phyloP scores from a whole-genome alignment of 352 stramenopile genomes.

The Pythium myriotylum region DNA sequence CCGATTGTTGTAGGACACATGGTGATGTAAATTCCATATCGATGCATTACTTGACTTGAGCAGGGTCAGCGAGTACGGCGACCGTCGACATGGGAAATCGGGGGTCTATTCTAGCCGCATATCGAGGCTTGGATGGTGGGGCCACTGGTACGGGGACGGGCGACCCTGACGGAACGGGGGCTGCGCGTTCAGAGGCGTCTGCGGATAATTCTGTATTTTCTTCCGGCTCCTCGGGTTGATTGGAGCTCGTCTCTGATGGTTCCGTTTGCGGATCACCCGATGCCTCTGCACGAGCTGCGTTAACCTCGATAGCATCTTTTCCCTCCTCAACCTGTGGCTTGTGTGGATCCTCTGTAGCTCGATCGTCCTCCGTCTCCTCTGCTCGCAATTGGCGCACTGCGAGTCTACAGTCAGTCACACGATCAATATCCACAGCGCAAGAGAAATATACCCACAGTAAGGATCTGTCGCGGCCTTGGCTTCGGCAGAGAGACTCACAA shows the following conservation, averaged over 20 bases:
- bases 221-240: background rate
- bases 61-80: slow-evolving; percentile 56
- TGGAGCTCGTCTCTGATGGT: no score
- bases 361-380: background rate
- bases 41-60: slow-evolving; percentile 19
- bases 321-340: no score
- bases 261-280: no score
- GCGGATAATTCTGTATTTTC: background rate
- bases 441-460: slow-evolving; percentile 80
- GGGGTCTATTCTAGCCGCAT: slow-evolving; percentile 50
- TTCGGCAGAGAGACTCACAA: slow-evolving; percentile 74
- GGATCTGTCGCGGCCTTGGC: slow-evolving; percentile 75
- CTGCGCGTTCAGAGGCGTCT: background rate
- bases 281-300: no score
- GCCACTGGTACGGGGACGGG: background rate
- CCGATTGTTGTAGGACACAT: background rate
- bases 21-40: background rate
- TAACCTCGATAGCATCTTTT: no score
- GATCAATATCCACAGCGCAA: no score
- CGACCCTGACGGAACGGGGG: background rate
- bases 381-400: slow-evolving; percentile 12
- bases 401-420: background rate
- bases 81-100: slow-evolving; percentile 83
- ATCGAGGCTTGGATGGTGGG: slow-evolving; percentile 17
- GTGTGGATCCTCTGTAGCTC: no score